Evolutionary conservation across 805 yeast species (phyloP).

Genomic region (Danielia oregonensis): DNA sequence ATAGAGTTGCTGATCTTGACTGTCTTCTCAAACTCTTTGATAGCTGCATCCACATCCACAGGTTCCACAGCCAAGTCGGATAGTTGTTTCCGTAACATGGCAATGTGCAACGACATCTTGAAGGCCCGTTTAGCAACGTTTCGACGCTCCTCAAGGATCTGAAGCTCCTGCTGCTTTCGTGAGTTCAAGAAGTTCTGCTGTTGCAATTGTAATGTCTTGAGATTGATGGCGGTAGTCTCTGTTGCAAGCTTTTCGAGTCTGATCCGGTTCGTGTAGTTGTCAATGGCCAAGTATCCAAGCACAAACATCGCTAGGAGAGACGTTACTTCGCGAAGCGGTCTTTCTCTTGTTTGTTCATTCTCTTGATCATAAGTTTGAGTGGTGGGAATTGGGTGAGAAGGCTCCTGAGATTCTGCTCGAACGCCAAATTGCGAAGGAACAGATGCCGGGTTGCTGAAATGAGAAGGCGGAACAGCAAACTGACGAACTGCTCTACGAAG

Average conservation of each 20-base stretch:
- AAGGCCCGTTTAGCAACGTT: constrained; percentile 44
- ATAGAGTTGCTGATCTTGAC: constrained; percentile 57
- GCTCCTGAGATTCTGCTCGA: background rate
- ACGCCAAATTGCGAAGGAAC: constrained; percentile 1
- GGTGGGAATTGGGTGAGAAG: background rate
- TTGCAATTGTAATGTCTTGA: constrained; percentile 36
- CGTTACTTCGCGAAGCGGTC: constrained; percentile 30
- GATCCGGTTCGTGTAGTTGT: constrained; percentile 43
- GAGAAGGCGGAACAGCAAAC: constrained; percentile 1
- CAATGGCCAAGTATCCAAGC: constrained; percentile 48
- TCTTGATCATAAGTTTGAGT: background rate
- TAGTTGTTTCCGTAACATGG: constrained; percentile 59
- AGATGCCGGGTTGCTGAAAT: constrained; percentile 2
- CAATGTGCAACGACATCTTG: constrained; percentile 66
- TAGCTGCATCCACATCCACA: constrained; percentile 48
- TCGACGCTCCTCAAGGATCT: constrained; percentile 49
- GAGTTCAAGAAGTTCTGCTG: constrained; percentile 49
- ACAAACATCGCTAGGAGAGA: constrained; percentile 41
- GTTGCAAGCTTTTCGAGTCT: constrained; percentile 31
- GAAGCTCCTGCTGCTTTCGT: constrained; percentile 49
- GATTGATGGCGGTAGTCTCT: constrained; percentile 35
- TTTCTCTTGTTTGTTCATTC: background rate
- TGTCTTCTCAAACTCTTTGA: constrained; percentile 51
- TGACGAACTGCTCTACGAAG: background rate
- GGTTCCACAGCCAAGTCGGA: constrained; percentile 57